Conservation (phyloP, 2,329 filamentous ascomycete species). For the Epichloe sylvatica region DNA sequence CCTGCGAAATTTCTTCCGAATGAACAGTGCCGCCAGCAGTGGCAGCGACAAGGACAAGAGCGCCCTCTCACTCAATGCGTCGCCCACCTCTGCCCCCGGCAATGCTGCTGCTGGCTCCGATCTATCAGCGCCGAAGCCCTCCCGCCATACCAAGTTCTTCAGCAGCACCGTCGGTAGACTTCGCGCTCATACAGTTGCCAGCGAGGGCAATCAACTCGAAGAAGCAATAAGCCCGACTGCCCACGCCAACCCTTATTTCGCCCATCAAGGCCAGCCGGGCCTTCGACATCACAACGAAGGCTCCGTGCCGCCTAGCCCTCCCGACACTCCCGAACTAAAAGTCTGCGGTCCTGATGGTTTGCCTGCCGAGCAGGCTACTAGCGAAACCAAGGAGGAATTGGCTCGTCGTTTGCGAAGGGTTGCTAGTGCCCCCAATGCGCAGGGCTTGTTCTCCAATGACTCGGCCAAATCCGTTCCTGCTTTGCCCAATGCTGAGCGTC, state of each 20-base stretch:
- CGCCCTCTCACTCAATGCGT: slow-evolving; percentile 1
- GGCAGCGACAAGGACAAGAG: slow-evolving; percentile 22
- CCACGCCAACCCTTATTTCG: slow-evolving; percentile 93
- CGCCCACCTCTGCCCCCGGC: slow-evolving; percentile 6
- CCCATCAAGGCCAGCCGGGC: slow-evolving; percentile 85
- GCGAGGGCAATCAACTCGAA: slow-evolving; percentile 82
- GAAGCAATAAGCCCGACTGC: slow-evolving; percentile 84
- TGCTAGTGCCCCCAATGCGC: slow-evolving; percentile 91
- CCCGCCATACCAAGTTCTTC: slow-evolving; percentile 80
- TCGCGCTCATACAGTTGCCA: slow-evolving; percentile 79
- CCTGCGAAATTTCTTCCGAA: slow-evolving; percentile 58
- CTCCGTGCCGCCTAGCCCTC: slow-evolving; percentile 82
- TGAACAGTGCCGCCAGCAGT: slow-evolving; percentile 36
- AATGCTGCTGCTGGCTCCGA: slow-evolving; percentile 6
- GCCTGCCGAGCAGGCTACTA: slow-evolving; percentile 53
- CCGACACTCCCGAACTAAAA: slow-evolving; percentile 73
- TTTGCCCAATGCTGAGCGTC: slow-evolving; percentile 47
- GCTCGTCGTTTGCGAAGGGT: slow-evolving; percentile 86
- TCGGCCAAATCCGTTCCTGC: slow-evolving; percentile 8
- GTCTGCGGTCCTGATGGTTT: slow-evolving; percentile 52
- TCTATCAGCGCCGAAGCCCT: slow-evolving; percentile 36
- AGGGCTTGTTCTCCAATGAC: slow-evolving; percentile 62
- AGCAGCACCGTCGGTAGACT: slow-evolving; percentile 74
- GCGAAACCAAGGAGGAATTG: slow-evolving; percentile 81
- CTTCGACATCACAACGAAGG: slow-evolving; percentile 89